Evolutionary conservation across 2,329 filamentous ascomycete genomes (phyloP).

Genomic region (Paraphoma sp.): DNA sequence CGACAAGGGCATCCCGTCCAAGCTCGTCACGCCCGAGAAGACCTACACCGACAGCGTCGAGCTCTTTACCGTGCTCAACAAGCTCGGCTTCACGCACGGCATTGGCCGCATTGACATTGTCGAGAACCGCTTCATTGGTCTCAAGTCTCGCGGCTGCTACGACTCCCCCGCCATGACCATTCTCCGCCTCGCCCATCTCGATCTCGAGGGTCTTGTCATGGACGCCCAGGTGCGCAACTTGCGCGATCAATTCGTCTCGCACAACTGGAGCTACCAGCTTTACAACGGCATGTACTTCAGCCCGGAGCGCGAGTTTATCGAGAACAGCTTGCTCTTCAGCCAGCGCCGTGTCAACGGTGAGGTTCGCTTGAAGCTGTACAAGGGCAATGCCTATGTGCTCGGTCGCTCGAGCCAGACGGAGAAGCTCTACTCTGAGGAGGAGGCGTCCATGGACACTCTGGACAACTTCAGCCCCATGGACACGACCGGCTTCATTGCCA

Average conservation of each 20-base stretch:
- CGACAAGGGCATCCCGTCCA: slow-evolving; percentile 75
- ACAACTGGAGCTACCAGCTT: slow-evolving; percentile 51
- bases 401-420: slow-evolving; percentile 68
- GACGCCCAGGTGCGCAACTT: slow-evolving; percentile 72
- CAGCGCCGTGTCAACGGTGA: slow-evolving; percentile 51
- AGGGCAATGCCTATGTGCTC: slow-evolving; percentile 68
- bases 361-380: slow-evolving; percentile 70
- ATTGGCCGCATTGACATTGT: slow-evolving; percentile 85
- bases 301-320: slow-evolving; percentile 73
- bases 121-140: slow-evolving; percentile 79
- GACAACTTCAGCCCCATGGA: slow-evolving; percentile 71
- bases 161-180: slow-evolving; percentile 59
- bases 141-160: slow-evolving; percentile 83
- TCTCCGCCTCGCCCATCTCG: slow-evolving; percentile 64
- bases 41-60: slow-evolving; percentile 72
- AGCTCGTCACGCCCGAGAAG: slow-evolving; percentile 66
- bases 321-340: slow-evolving; percentile 60
- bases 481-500: slow-evolving; percentile 72
- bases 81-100: slow-evolving; percentile 74
- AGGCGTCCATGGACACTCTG: slow-evolving; percentile 74
- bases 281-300: slow-evolving; percentile 74
- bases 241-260: slow-evolving; percentile 73
- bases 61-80: slow-evolving; percentile 75
- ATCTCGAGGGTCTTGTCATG: slow-evolving; percentile 71
- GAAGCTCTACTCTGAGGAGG: slow-evolving; percentile 72